A percentile compares a stretch with the other conserved stretches of the same genome.
These are phyloP conservation scores for Yarrowia galli DNA, from an alignment of 1,139 yeast genomes.

Conservation along the genomic window DNA sequence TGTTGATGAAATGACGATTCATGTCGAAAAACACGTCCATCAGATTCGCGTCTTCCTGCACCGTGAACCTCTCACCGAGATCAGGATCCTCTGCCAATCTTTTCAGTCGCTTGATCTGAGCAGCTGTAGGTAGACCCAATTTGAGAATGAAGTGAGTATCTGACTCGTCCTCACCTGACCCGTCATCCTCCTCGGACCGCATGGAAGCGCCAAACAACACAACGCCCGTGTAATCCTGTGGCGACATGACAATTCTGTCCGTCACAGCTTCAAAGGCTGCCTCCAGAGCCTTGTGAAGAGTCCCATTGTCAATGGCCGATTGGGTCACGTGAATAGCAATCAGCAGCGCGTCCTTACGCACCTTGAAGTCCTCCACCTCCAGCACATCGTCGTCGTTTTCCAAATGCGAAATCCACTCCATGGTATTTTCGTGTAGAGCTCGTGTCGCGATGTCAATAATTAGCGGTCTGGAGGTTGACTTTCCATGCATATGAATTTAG, in stretches of 20 bases:
- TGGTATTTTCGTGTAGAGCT: neutral
- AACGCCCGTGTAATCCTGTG: slow-evolving; percentile 50
- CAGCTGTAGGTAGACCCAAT: slow-evolving; percentile 49
- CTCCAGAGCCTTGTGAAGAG: slow-evolving; percentile 45
- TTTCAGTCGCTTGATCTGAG: slow-evolving; percentile 45
- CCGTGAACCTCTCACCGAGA: slow-evolving; percentile 6
- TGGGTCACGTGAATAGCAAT: slow-evolving; percentile 46
- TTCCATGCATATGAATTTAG: slow-evolving; percentile 7
- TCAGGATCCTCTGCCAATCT: slow-evolving; percentile 45
- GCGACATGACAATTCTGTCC: slow-evolving; percentile 47
- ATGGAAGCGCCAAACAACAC: slow-evolving; percentile 47
- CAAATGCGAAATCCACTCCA: slow-evolving; percentile 24
- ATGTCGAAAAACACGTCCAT: slow-evolving; percentile 47
- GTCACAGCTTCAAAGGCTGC: slow-evolving; percentile 49
- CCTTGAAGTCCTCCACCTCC: slow-evolving; percentile 43
- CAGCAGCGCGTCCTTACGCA: slow-evolving; percentile 50
- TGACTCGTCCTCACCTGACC: slow-evolving; percentile 41
- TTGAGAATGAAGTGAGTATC: slow-evolving; percentile 45
- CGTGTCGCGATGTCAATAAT: slow-evolving; percentile 6
- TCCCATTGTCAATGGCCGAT: neutral
- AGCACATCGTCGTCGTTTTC: slow-evolving; percentile 32
- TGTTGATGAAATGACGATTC: slow-evolving; percentile 45
- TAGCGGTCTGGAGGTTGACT: neutral
- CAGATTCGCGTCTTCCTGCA: slow-evolving; percentile 40
- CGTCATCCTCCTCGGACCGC: slow-evolving; percentile 42